Conservation (phyloP, 306 rosid species). For the Quercus parvula region DNA sequence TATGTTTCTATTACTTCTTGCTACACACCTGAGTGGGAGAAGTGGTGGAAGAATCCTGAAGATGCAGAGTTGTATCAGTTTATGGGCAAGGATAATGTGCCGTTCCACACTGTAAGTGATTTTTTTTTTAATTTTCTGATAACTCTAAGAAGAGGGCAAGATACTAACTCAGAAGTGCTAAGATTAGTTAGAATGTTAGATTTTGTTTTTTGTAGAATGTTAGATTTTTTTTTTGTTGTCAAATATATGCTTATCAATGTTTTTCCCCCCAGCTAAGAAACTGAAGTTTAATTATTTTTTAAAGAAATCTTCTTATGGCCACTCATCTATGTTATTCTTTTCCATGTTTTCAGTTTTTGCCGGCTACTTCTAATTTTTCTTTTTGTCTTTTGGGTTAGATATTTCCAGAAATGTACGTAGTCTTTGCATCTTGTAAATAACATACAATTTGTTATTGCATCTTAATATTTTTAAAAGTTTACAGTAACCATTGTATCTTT, state of each 20-base stretch:
- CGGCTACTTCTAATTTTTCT: not conserved
- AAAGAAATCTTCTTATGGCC: not conserved
- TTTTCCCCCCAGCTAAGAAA: not conserved
- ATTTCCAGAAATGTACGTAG: not conserved
- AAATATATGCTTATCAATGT: not conserved
- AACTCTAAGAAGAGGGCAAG: not conserved
- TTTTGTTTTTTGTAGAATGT: not conserved
- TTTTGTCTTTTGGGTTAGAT: not conserved
- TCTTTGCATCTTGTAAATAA: not conserved
- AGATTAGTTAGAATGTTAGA: not conserved
- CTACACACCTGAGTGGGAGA: conserved; percentile 90
- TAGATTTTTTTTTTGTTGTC: not conserved
- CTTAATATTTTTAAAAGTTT: not conserved
- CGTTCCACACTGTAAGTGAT: conserved; percentile 85
- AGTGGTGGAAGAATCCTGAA: conserved; percentile 97
- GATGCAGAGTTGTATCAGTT: conserved; percentile 88
- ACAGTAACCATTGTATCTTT: not conserved
- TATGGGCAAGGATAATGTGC: conserved; percentile 99
- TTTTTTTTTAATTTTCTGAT: not conserved
- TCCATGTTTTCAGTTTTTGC: not conserved
- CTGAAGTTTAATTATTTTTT: not conserved
- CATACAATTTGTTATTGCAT: not conserved
- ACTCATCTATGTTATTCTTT: too few species aligned
- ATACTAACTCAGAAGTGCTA: too few species aligned
- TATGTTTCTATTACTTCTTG: conserved; percentile 89